A percentile compares a stretch with the other conserved stretches of the same genome.
phyloP scores from a whole-genome alignment of 1,284 basidiomycete genomes.

The Pisolithus thermaeus region DNA sequence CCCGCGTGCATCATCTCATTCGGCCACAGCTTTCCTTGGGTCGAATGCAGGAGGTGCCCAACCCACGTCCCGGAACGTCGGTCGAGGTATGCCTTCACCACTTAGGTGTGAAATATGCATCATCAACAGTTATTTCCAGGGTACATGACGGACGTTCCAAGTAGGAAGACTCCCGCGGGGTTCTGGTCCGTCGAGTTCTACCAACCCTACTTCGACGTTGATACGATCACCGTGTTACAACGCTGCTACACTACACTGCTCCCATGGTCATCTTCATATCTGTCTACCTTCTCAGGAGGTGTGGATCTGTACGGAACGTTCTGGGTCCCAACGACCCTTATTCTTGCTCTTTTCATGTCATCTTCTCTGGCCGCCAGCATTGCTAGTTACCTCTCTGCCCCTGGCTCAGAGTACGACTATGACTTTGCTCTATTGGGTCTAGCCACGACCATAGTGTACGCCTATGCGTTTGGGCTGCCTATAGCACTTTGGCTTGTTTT shows the following conservation, averaged over 20 bases:
- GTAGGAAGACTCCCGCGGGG: slow-evolving; percentile 38
- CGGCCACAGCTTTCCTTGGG: slow-evolving; percentile 46
- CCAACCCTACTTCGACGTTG: slow-evolving; percentile 76
- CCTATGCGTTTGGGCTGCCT: slow-evolving; percentile 79
- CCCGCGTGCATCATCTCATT: background rate
- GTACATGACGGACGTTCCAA: slow-evolving; percentile 46
- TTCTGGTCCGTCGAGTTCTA: slow-evolving; percentile 80
- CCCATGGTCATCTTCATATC: slow-evolving; percentile 53
- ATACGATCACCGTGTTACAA: slow-evolving; percentile 65
- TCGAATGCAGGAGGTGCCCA: slow-evolving; percentile 26
- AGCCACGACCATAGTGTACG: slow-evolving; percentile 78
- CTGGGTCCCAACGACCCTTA: slow-evolving; percentile 91
- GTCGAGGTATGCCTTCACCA: slow-evolving; percentile 38
- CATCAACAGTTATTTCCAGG: slow-evolving; percentile 30
- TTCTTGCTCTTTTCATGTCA: slow-evolving; percentile 86
- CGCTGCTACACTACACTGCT: slow-evolving; percentile 71
- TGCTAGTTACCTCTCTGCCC: slow-evolving; percentile 68
- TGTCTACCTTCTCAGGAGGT: slow-evolving; percentile 56
- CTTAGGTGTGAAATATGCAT: background rate
- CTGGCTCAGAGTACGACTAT: slow-evolving; percentile 58
- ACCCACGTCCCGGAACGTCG: slow-evolving; percentile 33
- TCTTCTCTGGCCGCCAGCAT: slow-evolving; percentile 88
- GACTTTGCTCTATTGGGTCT: slow-evolving; percentile 81
- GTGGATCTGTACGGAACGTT: slow-evolving; percentile 86
- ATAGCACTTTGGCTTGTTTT: slow-evolving; percentile 74